These are phyloP conservation scores for Cucurbita moschata DNA, from an alignment of 306 rosid species.

Conservation along the genomic window DNA sequence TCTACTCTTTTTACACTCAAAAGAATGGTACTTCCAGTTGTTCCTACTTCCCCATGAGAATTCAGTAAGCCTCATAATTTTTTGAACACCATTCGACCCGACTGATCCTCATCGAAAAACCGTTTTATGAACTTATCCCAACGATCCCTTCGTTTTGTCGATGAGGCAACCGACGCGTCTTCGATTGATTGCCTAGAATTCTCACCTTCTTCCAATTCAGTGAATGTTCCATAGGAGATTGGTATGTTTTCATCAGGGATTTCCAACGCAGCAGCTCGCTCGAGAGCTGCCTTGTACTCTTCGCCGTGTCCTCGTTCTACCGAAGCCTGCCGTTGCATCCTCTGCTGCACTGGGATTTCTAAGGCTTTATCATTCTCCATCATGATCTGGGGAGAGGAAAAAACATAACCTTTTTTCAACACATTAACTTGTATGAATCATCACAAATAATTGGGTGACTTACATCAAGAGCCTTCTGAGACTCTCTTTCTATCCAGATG, in stretches of 20 bases:
- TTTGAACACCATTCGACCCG: conserved; percentile 72
- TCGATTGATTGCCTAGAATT: conserved; percentile 32
- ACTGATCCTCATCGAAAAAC: conserved; percentile 52
- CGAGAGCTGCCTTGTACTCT: conserved; percentile 70
- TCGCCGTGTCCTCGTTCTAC: conserved; percentile 46
- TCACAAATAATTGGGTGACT: conserved; percentile 12
- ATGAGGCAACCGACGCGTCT: conserved; percentile 11
- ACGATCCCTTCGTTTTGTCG: conserved; percentile 28
- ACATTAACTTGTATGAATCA: background rate
- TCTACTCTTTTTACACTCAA: background rate
- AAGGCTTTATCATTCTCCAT: conserved; percentile 32
- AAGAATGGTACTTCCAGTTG: background rate
- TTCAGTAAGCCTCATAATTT: conserved; percentile 11
- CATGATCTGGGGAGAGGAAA: conserved; percentile 45
- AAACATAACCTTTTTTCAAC: background rate
- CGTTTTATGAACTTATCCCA: conserved; percentile 72
- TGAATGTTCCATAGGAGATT: conserved; percentile 66
- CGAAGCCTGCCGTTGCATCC: conserved; percentile 52
- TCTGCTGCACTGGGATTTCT: conserved; percentile 60
- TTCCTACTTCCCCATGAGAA: background rate
- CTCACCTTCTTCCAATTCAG: conserved; percentile 38
- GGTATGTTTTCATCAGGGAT: conserved; percentile 58
- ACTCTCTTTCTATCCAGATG: conserved; percentile 86
- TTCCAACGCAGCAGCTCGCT: conserved; percentile 59
- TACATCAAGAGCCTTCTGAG: conserved; percentile 65